A percentile compares a stretch with the other conserved stretches of the same genome.
phyloP scores from a whole-genome alignment of 805 yeast species.

The Nakazawaea peltata region DNA sequence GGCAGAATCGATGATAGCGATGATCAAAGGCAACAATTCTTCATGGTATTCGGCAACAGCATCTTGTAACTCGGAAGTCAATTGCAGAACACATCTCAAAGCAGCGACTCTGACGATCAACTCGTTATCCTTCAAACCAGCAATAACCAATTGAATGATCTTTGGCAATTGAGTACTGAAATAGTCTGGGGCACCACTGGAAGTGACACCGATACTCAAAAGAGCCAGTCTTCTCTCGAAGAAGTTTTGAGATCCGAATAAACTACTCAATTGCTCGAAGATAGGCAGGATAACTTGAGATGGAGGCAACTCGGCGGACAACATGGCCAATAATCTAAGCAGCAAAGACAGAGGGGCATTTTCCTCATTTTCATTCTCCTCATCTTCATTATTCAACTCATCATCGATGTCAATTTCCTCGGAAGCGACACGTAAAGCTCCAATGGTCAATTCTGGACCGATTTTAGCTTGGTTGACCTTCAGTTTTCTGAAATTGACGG shows the following conservation, averaged over 20 bases:
- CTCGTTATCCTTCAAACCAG: conserved; percentile 72
- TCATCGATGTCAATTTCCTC: conserved; percentile 71
- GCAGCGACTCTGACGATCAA: conserved; percentile 80
- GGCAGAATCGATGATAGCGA: conserved; percentile 81
- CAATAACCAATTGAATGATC: conserved; percentile 62
- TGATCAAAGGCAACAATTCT: conserved; percentile 75
- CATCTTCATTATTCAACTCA: conserved; percentile 72
- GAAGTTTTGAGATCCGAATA: conserved; percentile 55
- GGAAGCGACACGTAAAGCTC: conserved; percentile 70
- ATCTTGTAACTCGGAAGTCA: conserved; percentile 81
- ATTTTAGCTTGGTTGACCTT: conserved; percentile 73
- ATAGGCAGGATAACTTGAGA: conserved; percentile 82
- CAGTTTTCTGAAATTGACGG: conserved; percentile 71
- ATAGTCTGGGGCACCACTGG: conserved; percentile 92
- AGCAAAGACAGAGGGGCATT: conserved; percentile 72
- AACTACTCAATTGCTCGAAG: conserved; percentile 50
- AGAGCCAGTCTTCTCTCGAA: conserved; percentile 85
- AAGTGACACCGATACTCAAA: conserved; percentile 72
- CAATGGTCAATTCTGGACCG: conserved; percentile 71
- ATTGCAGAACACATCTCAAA: conserved; percentile 65
- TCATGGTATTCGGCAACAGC: conserved; percentile 79
- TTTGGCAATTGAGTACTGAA: conserved; percentile 67
- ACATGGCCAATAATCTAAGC: conserved; percentile 66
- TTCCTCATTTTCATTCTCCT: conserved; percentile 91
- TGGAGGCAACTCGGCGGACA: conserved; percentile 84